Evolutionary conservation across 805 yeast genomes (phyloP).

Genomic region (Saturnispora silvae): DNA sequence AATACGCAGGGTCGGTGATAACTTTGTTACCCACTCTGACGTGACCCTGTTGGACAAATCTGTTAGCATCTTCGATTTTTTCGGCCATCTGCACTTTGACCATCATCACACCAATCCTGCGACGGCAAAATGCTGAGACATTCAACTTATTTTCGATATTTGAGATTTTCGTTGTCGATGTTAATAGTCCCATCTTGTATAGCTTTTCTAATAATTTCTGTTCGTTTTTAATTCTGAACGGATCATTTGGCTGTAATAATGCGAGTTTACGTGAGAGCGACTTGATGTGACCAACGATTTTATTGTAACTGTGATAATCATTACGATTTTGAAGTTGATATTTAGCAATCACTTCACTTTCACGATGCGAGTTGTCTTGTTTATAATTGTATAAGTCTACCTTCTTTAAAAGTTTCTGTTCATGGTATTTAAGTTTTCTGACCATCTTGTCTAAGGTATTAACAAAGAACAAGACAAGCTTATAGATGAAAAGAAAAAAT

Average conservation of each 20-base stretch:
- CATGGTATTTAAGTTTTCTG: constrained; percentile 86
- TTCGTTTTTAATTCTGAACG: constrained; percentile 81
- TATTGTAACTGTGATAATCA: constrained; percentile 91
- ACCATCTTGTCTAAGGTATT: constrained; percentile 38
- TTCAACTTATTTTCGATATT: constrained; percentile 86
- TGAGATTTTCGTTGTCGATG: constrained; percentile 83
- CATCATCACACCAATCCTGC: constrained; percentile 92
- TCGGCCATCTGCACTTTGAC: constrained; percentile 91
- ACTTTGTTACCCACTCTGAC: constrained; percentile 95
- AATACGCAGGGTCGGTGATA: constrained; percentile 89
- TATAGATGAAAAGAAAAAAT: not conserved
- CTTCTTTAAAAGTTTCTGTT: constrained; percentile 85
- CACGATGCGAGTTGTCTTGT: constrained; percentile 90
- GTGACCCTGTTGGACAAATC: constrained; percentile 92
- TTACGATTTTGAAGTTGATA: constrained; percentile 92
- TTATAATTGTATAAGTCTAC: constrained; percentile 98
- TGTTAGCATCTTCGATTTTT: constrained; percentile 77
- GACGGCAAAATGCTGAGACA: constrained; percentile 84
- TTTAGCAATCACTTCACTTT: constrained; percentile 90
- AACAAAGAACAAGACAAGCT: not conserved
- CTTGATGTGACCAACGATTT: constrained; percentile 83
- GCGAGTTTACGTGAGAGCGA: constrained; percentile 81
- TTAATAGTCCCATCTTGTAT: constrained; percentile 76
- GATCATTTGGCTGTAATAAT: constrained; percentile 76
- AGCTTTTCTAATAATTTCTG: constrained; percentile 79